Evolutionary conservation across 345 rosid species (phyloP).

Genomic region (Garcia nutans): DNA sequence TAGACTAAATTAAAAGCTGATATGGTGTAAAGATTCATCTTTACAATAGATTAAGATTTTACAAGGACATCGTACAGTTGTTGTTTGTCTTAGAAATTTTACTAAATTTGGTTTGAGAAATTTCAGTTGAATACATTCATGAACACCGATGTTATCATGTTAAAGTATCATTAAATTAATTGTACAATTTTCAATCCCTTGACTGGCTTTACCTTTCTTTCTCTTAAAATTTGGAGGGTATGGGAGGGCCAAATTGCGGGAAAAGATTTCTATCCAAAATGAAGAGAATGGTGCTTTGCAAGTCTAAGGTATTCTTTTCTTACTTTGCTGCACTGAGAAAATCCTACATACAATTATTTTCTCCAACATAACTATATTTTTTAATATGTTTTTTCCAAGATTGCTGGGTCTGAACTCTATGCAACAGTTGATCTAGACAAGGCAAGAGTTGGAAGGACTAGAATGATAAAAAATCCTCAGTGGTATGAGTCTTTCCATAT

Average conservation of each 20-base stretch:
- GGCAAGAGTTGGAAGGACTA: slow-evolving; percentile 72
- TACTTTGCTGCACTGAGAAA: background rate
- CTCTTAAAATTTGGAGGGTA: slow-evolving; percentile 18
- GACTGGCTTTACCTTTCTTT: background rate
- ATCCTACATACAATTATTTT: background rate
- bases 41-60: too few relatives aligned
- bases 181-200: background rate
- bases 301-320: slow-evolving; percentile 11
- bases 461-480: slow-evolving; percentile 30
- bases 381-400: slow-evolving; percentile 22
- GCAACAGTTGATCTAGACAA: slow-evolving; percentile 72
- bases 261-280: slow-evolving; percentile 34
- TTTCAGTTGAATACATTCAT: too few relatives aligned
- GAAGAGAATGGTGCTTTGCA: slow-evolving; percentile 35
- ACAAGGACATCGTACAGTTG: too few relatives aligned
- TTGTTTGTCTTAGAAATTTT: too few relatives aligned
- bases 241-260: slow-evolving; percentile 26
- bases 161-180: too few relatives aligned
- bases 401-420: slow-evolving; percentile 46
- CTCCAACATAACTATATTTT: background rate
- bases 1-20: too few relatives aligned
- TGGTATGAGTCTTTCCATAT: slow-evolving; percentile 63
- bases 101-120: too few relatives aligned
- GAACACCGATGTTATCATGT: too few relatives aligned
- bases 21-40: too few relatives aligned